Evolutionary conservation across 768 basidiomycete genomes (phyloP).

Genomic region (Tylopilus plumbeoviolaceoides): DNA sequence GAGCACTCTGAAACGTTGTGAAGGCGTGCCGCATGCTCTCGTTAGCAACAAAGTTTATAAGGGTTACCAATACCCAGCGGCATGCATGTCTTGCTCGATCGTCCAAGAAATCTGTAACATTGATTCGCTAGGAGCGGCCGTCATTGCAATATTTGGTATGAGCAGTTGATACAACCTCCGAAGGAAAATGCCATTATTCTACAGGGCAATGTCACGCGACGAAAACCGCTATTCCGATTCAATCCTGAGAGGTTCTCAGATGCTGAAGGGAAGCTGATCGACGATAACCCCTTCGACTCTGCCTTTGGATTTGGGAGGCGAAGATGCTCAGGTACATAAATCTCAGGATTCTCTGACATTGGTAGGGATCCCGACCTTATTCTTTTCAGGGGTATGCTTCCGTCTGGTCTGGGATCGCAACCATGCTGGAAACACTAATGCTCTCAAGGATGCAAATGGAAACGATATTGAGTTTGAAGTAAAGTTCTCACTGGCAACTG

Average conservation of each 20-base stretch:
- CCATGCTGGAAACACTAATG: background rate
- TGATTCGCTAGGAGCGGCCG: too few relatives aligned
- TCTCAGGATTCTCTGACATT: too few relatives aligned
- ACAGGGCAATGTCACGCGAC: background rate
- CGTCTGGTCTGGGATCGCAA: background rate
- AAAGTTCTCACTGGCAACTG: too few relatives aligned
- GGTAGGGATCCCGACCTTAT: background rate
- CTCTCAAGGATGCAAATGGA: background rate
- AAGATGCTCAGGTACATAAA: background rate
- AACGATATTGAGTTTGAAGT: constrained; percentile 4
- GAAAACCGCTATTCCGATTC: background rate
- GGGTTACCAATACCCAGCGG: too few relatives aligned
- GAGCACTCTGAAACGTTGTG: too few relatives aligned
- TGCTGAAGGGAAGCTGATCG: background rate
- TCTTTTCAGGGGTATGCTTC: background rate
- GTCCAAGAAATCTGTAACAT: too few relatives aligned
- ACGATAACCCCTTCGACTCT: background rate
- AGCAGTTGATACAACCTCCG: too few relatives aligned
- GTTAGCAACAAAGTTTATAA: too few relatives aligned
- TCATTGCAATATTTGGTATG: too few relatives aligned
- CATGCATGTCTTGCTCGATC: too few relatives aligned
- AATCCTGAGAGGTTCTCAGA: background rate
- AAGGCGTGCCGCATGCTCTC: too few relatives aligned
- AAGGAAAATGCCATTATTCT: too few relatives aligned
- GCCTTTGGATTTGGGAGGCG: background rate